Conservation (phyloP, 2,329 filamentous ascomycete species). For the Talaromyces rugulosus region DNA sequence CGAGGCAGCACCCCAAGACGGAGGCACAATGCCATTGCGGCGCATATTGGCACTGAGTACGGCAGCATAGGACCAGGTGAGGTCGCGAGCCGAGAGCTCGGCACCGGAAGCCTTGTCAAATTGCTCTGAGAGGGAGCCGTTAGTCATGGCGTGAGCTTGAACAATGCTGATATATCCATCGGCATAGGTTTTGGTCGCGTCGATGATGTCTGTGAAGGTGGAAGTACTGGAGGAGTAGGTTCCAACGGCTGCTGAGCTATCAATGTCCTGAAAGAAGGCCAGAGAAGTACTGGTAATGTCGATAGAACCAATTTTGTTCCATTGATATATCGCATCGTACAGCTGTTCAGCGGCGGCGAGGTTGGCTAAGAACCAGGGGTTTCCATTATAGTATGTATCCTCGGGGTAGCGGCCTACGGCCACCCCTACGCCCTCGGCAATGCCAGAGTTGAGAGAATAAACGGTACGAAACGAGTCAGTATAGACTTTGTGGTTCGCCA, state of each 20-base stretch:
- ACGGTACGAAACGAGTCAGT: constrained; percentile 70
- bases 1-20: constrained; percentile 30
- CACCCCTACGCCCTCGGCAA: constrained; percentile 27
- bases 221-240: constrained; percentile 59
- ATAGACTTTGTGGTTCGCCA: constrained; percentile 72
- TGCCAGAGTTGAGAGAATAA: constrained; percentile 53
- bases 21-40: constrained; percentile 28
- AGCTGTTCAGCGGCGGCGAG: constrained; percentile 75
- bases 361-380: constrained; percentile 71
- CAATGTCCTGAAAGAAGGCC: constrained; percentile 66
- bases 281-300: constrained; percentile 62
- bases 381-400: constrained; percentile 71
- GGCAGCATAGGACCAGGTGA: constrained; percentile 45
- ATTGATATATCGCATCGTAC: constrained; percentile 70
- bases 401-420: constrained; percentile 62
- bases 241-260: constrained; percentile 55
- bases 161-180: constrained; percentile 52
- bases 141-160: constrained; percentile 19
- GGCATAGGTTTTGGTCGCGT: constrained; percentile 60
- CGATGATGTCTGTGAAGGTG: constrained; percentile 53
- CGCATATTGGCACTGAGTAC: constrained; percentile 34
- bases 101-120: constrained; percentile 32
- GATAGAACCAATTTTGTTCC: constrained; percentile 61
- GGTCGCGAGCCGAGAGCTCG: constrained; percentile 34
- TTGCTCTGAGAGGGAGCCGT: constrained; percentile 38